Evolutionary conservation across 305 asterid species (phyloP), one percentile per base, ranked within the genome.

Genomic region (Fraxinus greggii): DNA sequence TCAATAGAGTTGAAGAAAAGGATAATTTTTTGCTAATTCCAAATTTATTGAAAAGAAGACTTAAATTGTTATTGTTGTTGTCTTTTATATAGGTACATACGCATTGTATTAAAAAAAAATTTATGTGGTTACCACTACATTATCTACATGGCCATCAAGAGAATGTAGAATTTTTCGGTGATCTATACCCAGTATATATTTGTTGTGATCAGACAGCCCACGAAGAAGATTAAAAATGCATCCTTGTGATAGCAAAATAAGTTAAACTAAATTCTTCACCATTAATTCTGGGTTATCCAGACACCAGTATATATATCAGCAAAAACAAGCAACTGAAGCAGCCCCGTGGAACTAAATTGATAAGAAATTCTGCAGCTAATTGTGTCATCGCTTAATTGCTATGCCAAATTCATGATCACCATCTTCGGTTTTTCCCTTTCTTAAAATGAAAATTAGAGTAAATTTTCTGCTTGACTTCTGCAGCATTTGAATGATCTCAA

Each of bases 301-400:
- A 80, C 45, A 79, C 63, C 63, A n/a, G 63, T 36, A 78, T 19
- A 79, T 74, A 63, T 69, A 79, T 31, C 33, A 38, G 38, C 26
- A 1, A 54, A 85, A 65, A 7, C 3, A 59, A 9, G 61, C 78
- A 56, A 65, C 33, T 45, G 69, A 31, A 24, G 78, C 75, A 83
- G 76, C 56, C 51, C 32, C 51, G 75, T 15, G 54, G 36, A 80
- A 77, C 65, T 36, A 59, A 35, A 77, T 19, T 26, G 23, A 5
- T 19, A n/a, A 45, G 48, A 72, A 38, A 76, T 70, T 78, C 81
- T 67, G 80, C 32, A 75, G 38, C 45, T 75, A 67, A 77, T 63
- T 61, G 73, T 17, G 21, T 21, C 56, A 45, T 45, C 7, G 19
- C 19, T 45, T 45, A 45, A 45, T 45, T 45, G 56, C 56, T 13